Evolutionary conservation across 1,284 basidiomycete species (phyloP), one percentile per base, ranked within the genome.

Genomic region (Abortiporus biennis): DNA sequence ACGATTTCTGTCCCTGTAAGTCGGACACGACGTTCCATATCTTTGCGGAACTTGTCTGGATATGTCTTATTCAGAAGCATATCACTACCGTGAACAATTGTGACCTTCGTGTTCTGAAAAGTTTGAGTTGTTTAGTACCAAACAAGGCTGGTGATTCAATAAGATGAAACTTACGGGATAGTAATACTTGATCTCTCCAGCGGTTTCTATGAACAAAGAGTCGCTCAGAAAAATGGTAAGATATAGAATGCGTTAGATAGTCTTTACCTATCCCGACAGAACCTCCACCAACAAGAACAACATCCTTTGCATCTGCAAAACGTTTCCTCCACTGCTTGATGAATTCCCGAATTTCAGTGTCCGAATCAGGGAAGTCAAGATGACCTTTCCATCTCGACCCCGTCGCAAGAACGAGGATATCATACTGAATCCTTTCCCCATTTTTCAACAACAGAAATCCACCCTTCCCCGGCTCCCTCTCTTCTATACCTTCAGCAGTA

Each of bases 201-300:
- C 69, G 17, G 77, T 59, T 55, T 81, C 76, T 80, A 29, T 29
- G n/a, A n/a, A n/a, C n/a, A n/a, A 34, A 16, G 21, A 9, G 11
- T 12, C 46, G 11, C 24, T 2, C 31, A 16, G 13, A 37, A 15
- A 36, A 17, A 19, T 30, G 8, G 13, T 12, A 20, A 6, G 20
- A n/a, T 29, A 8, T n/a, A 8, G n/a, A 9, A 5, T 6, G n/a
- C 34, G n/a, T 15, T 20, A 6, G 2, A 8, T 6, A 37, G 6
- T 4, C 53, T n/a, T 46, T 44, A 80, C 80, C 82, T 38, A 74
- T 58, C 5, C 77, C 79, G 21, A 83, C 71, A 3, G 81, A 65
- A 21, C 83, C 82, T 27, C 77, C 81, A 24, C 81, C 83, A 5
- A 68, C 74, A 29, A 85, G 57, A 6, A 77, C 67, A 42, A 81